A percentile compares a stretch with the other conserved stretches of the same genome.
These are phyloP conservation scores for Clitoria ternatea DNA, from an alignment of 306 rosid species.

Conservation along the genomic window DNA sequence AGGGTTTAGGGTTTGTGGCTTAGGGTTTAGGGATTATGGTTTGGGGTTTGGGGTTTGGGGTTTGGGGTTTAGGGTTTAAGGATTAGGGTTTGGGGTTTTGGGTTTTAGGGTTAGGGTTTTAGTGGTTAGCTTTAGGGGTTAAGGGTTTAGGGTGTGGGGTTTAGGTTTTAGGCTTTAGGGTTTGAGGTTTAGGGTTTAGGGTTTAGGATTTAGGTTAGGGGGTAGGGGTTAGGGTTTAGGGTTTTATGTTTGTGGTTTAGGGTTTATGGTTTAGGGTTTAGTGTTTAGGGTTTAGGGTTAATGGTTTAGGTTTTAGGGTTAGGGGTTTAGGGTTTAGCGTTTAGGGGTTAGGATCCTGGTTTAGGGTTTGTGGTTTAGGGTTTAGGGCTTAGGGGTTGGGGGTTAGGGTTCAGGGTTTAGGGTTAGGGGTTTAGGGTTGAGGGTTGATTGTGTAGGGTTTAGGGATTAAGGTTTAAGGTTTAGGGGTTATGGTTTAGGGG, in stretches of 20 bases:
- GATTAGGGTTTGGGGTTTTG: background rate
- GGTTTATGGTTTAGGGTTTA: background rate
- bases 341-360: background rate
- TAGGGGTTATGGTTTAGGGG: background rate
- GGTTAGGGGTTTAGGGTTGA: slow-evolving; percentile 2
- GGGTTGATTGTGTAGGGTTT: background rate
- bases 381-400: background rate
- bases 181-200: background rate
- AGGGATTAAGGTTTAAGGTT: slow-evolving; percentile 1
- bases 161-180: background rate
- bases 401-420: slow-evolving; percentile 6
- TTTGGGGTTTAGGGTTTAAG: background rate
- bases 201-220: background rate
- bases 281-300: slow-evolving; percentile 8
- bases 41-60: background rate
- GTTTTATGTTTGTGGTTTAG: too few relatives aligned
- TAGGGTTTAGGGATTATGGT: background rate
- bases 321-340: background rate
- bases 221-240: background rate
- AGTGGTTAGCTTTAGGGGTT: background rate
- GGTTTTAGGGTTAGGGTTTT: background rate
- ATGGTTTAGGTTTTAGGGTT: background rate
- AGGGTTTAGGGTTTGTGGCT: too few relatives aligned
- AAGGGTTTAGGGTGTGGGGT: background rate
- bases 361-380: background rate